Evolutionary conservation across 768 basidiomycete genomes (phyloP).

Genomic region (Harrya chromipes): DNA sequence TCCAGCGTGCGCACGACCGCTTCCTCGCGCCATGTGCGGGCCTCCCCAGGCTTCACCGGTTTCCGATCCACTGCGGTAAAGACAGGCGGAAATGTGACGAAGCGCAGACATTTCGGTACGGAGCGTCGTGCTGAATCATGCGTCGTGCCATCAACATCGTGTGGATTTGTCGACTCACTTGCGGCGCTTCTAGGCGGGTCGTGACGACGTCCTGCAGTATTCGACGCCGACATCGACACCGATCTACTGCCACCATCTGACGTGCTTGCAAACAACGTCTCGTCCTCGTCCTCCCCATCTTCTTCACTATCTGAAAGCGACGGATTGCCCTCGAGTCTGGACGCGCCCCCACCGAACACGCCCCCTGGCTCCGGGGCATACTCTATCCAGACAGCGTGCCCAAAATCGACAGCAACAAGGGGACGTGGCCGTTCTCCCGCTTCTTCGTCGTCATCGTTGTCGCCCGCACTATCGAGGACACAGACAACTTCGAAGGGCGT

Average conservation of each 20-base stretch:
- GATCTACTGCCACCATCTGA: constrained; percentile 9
- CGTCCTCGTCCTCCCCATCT: constrained; percentile 25
- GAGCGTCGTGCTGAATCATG: constrained; percentile 26
- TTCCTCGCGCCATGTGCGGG: constrained; percentile 31
- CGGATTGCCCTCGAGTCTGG: constrained; percentile 28
- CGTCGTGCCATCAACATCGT: constrained; percentile 18
- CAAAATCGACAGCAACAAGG: constrained; percentile 82
- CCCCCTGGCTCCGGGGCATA: constrained; percentile 38
- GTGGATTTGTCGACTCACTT: constrained; percentile 12
- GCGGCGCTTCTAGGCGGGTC: not conserved
- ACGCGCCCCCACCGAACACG: constrained; percentile 27
- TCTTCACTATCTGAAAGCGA: constrained; percentile 27
- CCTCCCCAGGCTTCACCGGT: constrained; percentile 17
- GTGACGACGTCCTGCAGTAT: not conserved
- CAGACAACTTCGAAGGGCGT: constrained; percentile 72
- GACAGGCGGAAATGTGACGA: constrained; percentile 66
- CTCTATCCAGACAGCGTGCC: constrained; percentile 84
- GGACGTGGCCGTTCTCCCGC: constrained; percentile 54
- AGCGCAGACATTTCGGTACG: constrained; percentile 53
- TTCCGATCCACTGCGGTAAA: constrained; percentile 22
- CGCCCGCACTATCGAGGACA: constrained; percentile 44
- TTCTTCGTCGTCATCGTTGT: constrained; percentile 34
- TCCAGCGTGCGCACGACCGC: constrained; percentile 57
- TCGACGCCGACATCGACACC: not conserved
- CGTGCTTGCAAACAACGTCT: constrained; percentile 1